Percentiles rank a stretch among this genome's conserved stretches.
Evolutionary conservation across 352 stramenopile genomes (phyloP).

Genomic region (Phytopythium sindhum): DNA sequence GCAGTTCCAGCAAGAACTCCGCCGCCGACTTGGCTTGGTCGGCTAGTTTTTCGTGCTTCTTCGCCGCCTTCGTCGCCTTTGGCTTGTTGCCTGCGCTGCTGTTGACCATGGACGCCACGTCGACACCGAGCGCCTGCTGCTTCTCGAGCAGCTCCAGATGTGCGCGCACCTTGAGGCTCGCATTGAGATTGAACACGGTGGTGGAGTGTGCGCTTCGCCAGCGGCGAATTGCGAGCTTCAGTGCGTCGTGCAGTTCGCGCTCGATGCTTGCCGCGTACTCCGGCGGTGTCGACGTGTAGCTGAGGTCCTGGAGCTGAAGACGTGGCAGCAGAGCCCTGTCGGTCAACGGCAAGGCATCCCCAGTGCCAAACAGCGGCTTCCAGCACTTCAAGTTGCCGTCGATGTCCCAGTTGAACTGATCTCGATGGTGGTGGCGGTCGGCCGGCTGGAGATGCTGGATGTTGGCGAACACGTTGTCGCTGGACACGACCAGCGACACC

Average conservation of each 20-base stretch:
- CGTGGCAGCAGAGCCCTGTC: conserved; percentile 21
- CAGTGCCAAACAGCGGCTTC: conserved; percentile 77
- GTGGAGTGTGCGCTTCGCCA: conserved; percentile 83
- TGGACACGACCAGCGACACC: conserved; percentile 84
- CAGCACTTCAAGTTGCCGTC: conserved; percentile 74
- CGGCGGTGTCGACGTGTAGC: conserved; percentile 53
- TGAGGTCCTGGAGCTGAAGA: conserved; percentile 55
- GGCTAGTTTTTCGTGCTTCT: background rate
- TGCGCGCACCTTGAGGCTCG: conserved; percentile 68
- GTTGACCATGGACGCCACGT: conserved; percentile 1
- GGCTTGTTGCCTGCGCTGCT: background rate
- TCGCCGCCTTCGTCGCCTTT: conserved; percentile 13
- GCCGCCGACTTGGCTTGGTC: conserved; percentile 8
- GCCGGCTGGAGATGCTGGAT: conserved; percentile 40
- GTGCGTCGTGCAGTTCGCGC: conserved; percentile 64
- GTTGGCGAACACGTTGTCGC: conserved; percentile 91
- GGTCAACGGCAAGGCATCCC: conserved; percentile 10
- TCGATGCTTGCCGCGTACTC: conserved; percentile 69
- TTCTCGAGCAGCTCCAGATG: conserved; percentile 74
- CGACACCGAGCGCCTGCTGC: conserved; percentile 11
- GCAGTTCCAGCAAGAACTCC: conserved; percentile 25
- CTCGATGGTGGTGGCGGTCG: conserved; percentile 26
- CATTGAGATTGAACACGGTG: conserved; percentile 87
- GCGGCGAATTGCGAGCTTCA: conserved; percentile 85
- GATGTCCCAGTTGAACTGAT: conserved; percentile 85